These are phyloP conservation scores for Coprinellus aureogranulatus DNA, from an alignment of 768 basidiomycete genomes.

Conservation along the genomic window DNA sequence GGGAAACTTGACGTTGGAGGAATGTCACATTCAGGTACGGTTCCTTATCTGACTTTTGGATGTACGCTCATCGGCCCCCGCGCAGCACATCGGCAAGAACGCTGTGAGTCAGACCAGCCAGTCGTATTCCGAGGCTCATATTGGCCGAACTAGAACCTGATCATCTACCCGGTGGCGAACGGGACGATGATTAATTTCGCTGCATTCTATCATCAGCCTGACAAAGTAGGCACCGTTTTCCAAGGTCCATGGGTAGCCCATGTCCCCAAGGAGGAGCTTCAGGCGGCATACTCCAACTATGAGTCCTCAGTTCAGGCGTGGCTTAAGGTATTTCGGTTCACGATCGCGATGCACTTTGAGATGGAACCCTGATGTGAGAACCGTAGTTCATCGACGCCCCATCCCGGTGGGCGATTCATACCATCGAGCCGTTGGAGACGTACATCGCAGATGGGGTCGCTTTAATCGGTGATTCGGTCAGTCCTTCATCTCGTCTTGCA, in stretches of 20 bases:
- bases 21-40: slow-evolving; percentile 14
- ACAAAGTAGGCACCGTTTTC: slow-evolving; percentile 13
- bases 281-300: slow-evolving; percentile 12
- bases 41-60: background rate
- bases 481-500: background rate
- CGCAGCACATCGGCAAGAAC: slow-evolving; percentile 20
- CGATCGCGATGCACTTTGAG: too few species aligned
- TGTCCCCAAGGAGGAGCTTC: slow-evolving; percentile 12
- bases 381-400: slow-evolving; percentile 18
- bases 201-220: slow-evolving; percentile 28
- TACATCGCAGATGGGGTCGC: slow-evolving; percentile 19
- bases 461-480: slow-evolving; percentile 23
- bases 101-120: slow-evolving; percentile 16
- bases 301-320: slow-evolving; percentile 15
- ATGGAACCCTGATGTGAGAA: too few species aligned
- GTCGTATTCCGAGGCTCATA: background rate
- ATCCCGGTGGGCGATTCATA: slow-evolving; percentile 22
- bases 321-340: slow-evolving; percentile 13
- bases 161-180: slow-evolving; percentile 47
- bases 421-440: slow-evolving; percentile 13
- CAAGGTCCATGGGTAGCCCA: slow-evolving; percentile 15
- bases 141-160: slow-evolving; percentile 34
- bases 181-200: slow-evolving; percentile 50
- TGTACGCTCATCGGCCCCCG: background rate
- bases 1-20: slow-evolving; percentile 21